Base-by-base conservation (phyloP, 2,329 filamentous ascomycete genomes). In the Herpotrichia juniperi region DNA sequence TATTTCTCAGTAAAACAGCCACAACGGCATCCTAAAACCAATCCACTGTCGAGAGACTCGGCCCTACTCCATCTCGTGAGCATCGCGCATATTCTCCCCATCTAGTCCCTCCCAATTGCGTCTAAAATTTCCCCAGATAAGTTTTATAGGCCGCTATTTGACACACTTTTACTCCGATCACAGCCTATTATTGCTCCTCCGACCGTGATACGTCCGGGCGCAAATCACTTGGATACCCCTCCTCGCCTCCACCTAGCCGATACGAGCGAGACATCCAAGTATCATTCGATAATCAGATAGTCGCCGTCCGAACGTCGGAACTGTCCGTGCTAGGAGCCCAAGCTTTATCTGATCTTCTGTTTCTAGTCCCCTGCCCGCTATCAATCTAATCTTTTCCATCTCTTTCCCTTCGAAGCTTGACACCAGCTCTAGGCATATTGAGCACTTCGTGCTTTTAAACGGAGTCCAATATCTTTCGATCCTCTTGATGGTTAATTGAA, bases 351-450 rank as follows among this genome's bases (percentile, higher is more conserved):
- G 53, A 56, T 56, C 42, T 2, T 24, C 17, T n/a, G 31, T 24
- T 12, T 21, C n/a, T 17, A 32, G n/a, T 31, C n/a, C 19, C 17
- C 24, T 19, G 10, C 25, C 32, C 22, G 9, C 63, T 65, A 67
- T 58, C 44, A 50, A 67, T 67, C 62, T 64, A 55, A 64, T 66
- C 64, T 61, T 47, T 61, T 59, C 40, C 56, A 64, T 66, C 63
- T 58, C 45, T 35, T 16, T 25, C 44, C 46, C 37, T 42, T 39
- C 46, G 22, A 45, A 42, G 30, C 31, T 12, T 17, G 10, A 1
- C 26, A 11, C 14, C n/a, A 10, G 32, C 24, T 45, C 9, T 42
- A 24, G 19, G 11, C 26, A 37, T 37, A 3, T 34, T 42, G 24
- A 21, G 32, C 35, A 30, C 48, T 50, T 43, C 16, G 21, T 39